phyloP scores from a whole-genome alignment of 768 basidiomycete genomes.

The Lentinula aciculospora region DNA sequence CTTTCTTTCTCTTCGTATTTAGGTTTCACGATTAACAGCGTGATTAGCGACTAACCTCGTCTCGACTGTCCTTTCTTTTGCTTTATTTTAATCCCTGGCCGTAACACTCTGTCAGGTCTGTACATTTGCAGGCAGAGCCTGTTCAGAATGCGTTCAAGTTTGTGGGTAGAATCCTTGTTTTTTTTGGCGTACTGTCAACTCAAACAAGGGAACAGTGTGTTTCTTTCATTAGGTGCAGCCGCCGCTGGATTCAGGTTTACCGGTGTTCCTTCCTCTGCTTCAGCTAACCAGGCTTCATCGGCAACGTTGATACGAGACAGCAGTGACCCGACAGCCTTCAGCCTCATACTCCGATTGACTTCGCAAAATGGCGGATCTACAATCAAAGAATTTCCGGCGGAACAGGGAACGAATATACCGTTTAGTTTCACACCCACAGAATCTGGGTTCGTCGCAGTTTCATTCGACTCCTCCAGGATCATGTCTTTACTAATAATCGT shows the following conservation, averaged over 20 bases:
- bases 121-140: background rate
- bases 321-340: conserved; percentile 4
- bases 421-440: background rate
- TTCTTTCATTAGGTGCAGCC: background rate
- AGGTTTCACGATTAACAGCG: background rate
- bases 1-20: background rate
- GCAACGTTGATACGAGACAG: conserved; percentile 1
- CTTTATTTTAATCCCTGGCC: background rate
- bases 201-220: background rate
- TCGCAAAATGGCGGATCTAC: background rate
- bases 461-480: background rate
- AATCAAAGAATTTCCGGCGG: background rate
- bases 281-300: background rate
- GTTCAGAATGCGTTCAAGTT: conserved; percentile 1
- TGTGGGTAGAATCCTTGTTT: background rate
- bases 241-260: conserved; percentile 2
- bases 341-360: background rate
- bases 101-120: background rate
- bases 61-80: background rate
- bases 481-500: background rate
- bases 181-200: background rate
- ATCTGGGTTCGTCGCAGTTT: background rate
- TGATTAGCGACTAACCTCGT: background rate
- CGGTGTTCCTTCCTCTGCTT: background rate
- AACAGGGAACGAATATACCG: background rate